Conservation (phyloP, 495 filamentous ascomycete genomes). For the Amniculicola lignicola region DNA sequence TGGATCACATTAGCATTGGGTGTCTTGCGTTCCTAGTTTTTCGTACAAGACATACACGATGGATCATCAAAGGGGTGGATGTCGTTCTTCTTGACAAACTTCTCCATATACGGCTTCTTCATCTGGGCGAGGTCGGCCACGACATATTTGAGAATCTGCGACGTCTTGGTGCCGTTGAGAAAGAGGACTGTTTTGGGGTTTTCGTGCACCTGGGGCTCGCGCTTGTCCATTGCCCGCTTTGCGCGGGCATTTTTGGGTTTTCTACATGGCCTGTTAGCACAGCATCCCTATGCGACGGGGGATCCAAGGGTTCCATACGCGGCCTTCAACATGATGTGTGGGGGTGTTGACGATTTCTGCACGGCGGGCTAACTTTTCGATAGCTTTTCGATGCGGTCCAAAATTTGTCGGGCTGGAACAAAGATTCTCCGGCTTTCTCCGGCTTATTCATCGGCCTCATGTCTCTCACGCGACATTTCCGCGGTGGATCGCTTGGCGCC, state of each 20-base stretch:
- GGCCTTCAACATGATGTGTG: slow-evolving; percentile 48
- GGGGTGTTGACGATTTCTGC: background rate
- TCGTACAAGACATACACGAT: slow-evolving; percentile 39
- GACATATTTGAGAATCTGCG: slow-evolving; percentile 71
- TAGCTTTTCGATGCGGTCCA: slow-evolving; percentile 5
- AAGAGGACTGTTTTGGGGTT: slow-evolving; percentile 84
- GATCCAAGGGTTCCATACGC: slow-evolving; percentile 42
- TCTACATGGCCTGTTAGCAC: too few relatives aligned
- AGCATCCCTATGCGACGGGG: too few relatives aligned
- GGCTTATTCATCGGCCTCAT: too few relatives aligned
- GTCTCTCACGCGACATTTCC: background rate
- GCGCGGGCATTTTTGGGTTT: slow-evolving; percentile 93
- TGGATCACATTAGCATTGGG: background rate
- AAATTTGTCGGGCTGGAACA: background rate
- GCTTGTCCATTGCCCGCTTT: slow-evolving; percentile 86
- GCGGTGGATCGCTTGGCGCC: background rate
- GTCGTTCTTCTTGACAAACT: slow-evolving; percentile 92
- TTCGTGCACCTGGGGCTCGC: slow-evolving; percentile 82
- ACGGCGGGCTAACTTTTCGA: background rate
- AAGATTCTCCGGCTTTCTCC: too few relatives aligned
- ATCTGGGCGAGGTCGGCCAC: slow-evolving; percentile 78
- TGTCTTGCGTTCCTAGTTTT: background rate
- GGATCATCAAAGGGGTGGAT: slow-evolving; percentile 92
- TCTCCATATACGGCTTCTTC: slow-evolving; percentile 72
- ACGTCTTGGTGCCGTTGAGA: slow-evolving; percentile 78